Evolutionary conservation across 176 grass and related monocot species (phyloP), one percentile per base, ranked within the genome.

Genomic region (Guadua angustifolia): DNA sequence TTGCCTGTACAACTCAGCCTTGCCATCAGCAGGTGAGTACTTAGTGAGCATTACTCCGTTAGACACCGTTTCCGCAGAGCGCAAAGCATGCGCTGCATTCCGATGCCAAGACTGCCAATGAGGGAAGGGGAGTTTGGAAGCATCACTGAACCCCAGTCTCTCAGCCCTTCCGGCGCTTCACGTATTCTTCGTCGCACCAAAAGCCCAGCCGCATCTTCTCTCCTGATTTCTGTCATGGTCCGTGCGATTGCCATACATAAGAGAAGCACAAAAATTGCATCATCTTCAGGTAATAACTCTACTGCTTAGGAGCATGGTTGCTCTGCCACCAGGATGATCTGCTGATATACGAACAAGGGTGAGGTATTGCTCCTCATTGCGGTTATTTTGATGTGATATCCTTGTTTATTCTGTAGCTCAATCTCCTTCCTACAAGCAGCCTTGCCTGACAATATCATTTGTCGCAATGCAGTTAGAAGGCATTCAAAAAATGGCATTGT

Each of bases 221-320:
- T 93, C 88, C 73, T 80, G 11, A 95, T 92, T 85, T 93, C 93
- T n/a, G n/a, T n/a, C n/a, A n/a, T n/a, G n/a, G n/a, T n/a, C n/a
- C n/a, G n/a, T n/a, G n/a, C n/a, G n/a, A n/a, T n/a, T n/a, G n/a
- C n/a, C 70, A 92, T 91, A 87, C 93, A 98, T 69, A 91, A 52
- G 73, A 98, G 87, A 49, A 98, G 85, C 45, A 89, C 80, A 57
- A 92, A 80, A 57, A 88, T 83, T 39, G 93, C 90, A 83, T 98
- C 91, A 83, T 98, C 95, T 88, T 90, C 77, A 45, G 89, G 93
- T 77, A 71, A 90, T 73, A 98, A 98, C 63, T 98, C 93, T 15
- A 95, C 78, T 42, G 89, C 93, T 98, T 68, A 98, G 66, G 39
- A 98, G 88, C 60, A 79, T 51, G 4, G 87, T 98, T 66, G 95